These are phyloP conservation scores for Colletotrichum caudatum DNA, from an alignment of 2,329 filamentous ascomycete genomes.

Conservation along the genomic window DNA sequence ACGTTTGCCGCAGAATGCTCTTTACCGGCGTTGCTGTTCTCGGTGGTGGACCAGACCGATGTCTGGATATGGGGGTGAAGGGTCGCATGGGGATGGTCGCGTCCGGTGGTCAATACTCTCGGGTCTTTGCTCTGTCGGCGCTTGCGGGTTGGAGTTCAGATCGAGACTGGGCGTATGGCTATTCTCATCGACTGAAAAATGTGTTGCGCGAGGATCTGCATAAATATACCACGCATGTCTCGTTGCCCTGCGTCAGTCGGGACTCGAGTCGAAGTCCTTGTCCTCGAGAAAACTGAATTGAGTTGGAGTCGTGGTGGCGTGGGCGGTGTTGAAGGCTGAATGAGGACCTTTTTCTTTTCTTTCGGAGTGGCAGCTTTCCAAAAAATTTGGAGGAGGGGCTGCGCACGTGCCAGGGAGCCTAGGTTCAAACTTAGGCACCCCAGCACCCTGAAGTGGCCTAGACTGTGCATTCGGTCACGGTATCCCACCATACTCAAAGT, in stretches of 20 bases:
- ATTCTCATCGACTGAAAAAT: slow-evolving; percentile 45
- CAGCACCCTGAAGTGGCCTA: slow-evolving; percentile 29
- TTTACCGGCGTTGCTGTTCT: slow-evolving; percentile 59
- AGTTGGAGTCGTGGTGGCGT: neutral
- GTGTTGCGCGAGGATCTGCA: slow-evolving; percentile 43
- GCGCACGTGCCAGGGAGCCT: slow-evolving; percentile 26
- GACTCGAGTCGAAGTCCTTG: neutral
- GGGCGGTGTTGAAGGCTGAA: neutral
- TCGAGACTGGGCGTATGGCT: slow-evolving; percentile 35
- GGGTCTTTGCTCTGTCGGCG: slow-evolving; percentile 10
- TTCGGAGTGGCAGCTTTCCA: slow-evolving; percentile 2
- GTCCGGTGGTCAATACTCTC: slow-evolving; percentile 17
- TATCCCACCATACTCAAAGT: slow-evolving; percentile 2
- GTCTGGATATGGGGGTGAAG: slow-evolving; percentile 52
- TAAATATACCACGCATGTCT: slow-evolving; percentile 45
- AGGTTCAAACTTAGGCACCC: slow-evolving; percentile 7
- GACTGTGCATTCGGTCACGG: slow-evolving; percentile 22
- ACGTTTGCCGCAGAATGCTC: slow-evolving; percentile 64
- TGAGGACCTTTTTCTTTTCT: slow-evolving; percentile 22
- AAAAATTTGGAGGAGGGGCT: slow-evolving; percentile 40
- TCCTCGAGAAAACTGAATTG: slow-evolving; percentile 16
- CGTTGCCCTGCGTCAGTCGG: neutral
- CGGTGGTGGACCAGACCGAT: slow-evolving; percentile 50
- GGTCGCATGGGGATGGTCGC: slow-evolving; percentile 48
- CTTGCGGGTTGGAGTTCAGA: slow-evolving; percentile 21